phyloP scores from a whole-genome alignment of 2,329 filamentous ascomycete genomes.

The Dactylellina cionopaga region DNA sequence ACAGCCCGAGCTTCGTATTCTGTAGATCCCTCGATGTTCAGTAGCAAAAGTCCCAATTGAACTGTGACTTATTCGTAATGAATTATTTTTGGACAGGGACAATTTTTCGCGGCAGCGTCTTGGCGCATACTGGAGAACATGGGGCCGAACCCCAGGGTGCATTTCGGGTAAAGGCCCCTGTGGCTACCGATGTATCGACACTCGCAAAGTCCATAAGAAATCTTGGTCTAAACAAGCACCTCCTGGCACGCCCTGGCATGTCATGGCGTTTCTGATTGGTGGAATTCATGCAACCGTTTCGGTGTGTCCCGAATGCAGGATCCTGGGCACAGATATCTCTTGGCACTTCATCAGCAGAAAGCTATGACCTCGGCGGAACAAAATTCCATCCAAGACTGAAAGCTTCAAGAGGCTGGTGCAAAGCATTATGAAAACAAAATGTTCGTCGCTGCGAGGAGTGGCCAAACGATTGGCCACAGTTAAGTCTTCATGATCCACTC shows the following conservation, averaged over 20 bases:
- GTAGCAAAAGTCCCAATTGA: neutral
- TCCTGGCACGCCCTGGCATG: constrained; percentile 23
- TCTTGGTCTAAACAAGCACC: constrained; percentile 41
- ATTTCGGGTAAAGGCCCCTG: constrained; percentile 51
- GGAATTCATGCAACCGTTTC: constrained; percentile 45
- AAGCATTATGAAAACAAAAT: neutral
- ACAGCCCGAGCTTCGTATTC: constrained; percentile 1
- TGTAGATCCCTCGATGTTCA: constrained; percentile 19
- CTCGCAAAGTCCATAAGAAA: constrained; percentile 27
- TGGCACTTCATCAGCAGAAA: constrained; percentile 23
- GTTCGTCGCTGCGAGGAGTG: neutral
- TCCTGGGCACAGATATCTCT: constrained; percentile 25
- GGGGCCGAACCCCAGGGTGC: constrained; percentile 37
- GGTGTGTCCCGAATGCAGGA: constrained; percentile 34
- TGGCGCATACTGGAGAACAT: constrained; percentile 12
- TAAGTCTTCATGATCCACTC: neutral
- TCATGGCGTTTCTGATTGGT: constrained; percentile 37
- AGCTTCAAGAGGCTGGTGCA: neutral
- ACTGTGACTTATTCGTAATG: neutral
- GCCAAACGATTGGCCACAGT: neutral
- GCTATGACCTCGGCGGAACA: constrained; percentile 38
- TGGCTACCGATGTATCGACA: constrained; percentile 1
- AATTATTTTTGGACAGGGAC: constrained; percentile 3
- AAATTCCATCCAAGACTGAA: constrained; percentile 47
- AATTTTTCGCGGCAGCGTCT: neutral